Evolutionary conservation across 805 yeast species (phyloP), one percentile per base, ranked within the genome.

Genomic region (Teunomyces gatunensis): DNA sequence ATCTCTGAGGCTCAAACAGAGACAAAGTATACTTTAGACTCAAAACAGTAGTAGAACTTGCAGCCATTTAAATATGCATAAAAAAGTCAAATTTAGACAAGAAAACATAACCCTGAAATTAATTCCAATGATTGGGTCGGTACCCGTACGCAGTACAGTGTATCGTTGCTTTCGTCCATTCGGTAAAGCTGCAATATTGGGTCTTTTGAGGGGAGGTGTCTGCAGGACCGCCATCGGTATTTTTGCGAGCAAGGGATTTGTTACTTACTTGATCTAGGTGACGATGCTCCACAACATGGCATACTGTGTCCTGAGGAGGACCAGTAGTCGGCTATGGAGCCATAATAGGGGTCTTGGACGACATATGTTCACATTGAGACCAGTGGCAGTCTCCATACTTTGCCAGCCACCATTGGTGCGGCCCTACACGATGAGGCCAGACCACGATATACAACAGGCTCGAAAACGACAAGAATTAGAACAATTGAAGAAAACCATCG

Each of bases 151-250:
- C 11, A 7, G 27, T 25, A 25, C 27, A 25, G 27, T 6, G 27
- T 25, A 25, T 6, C 3, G 11, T 9, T 23, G 9, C 25, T 18
- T 18, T 2, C 20, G 3, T 3, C 25, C 25, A 7, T 23, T 23
- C 20, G 27, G 11, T 25, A 25, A 4, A 4, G 39, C 39, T 6
- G n/a, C 25, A 34, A 11, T 6, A 11, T 15, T 15, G 17, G 17
- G 17, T 15, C 1, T 2, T 7, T 2, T 18, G 20, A 18, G 20
- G 4, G 20, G 20, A 18, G 20, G 28, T 37, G 28, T 13, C 40
- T 37, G 40, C 40, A 37, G 40, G 25, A 37, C 17, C 29, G 40
- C 40, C 40, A 37, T 37, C 40, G 23, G 21, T 32, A 32, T 32
- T 32, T 32, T 37, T 37, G 28, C 18, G 40, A 37, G 11, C 40